Percentiles rank a stretch among this genome's conserved stretches.
Evolutionary conservation across 345 rosid genomes (phyloP).

Genomic region (Camelina hispida): DNA sequence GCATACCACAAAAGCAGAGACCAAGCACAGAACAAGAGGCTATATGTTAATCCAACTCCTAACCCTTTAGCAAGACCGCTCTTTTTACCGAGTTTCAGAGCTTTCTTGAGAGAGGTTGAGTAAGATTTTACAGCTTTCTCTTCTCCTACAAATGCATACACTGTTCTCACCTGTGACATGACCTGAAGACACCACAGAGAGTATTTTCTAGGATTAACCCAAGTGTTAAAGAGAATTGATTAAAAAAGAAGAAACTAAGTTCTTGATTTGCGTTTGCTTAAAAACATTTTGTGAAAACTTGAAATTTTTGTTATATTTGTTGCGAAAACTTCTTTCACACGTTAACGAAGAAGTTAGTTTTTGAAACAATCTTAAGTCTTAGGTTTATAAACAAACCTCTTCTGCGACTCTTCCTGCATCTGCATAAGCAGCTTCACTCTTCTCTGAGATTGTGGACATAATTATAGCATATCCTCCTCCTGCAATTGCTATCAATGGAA

Average conservation of each 20-base stretch:
- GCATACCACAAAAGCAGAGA: constrained; percentile 69
- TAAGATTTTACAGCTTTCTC: constrained; percentile 66
- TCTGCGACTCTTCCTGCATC: constrained; percentile 85
- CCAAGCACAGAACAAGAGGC: constrained; percentile 79
- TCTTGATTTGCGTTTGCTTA: constrained; percentile 2
- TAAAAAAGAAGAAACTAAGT: not conserved
- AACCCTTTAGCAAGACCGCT: constrained; percentile 78
- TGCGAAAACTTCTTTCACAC: not conserved
- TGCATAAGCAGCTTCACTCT: constrained; percentile 84
- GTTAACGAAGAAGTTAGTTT: not conserved
- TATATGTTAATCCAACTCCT: constrained; percentile 76
- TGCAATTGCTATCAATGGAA: constrained; percentile 77
- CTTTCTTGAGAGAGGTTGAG: constrained; percentile 60
- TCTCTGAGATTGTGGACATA: constrained; percentile 75
- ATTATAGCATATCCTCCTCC: constrained; percentile 74
- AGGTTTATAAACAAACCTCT: constrained; percentile 54
- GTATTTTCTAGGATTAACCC: not conserved
- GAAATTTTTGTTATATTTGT: not conserved
- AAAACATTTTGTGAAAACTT: not conserved
- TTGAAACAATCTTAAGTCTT: not conserved
- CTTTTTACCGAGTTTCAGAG: constrained; percentile 64
- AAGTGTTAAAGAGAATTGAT: not conserved
- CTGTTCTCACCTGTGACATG: constrained; percentile 78
- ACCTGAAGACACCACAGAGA: constrained; percentile 45
- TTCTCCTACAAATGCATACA: constrained; percentile 84